phyloP scores from a whole-genome alignment of 169 alveolate species.

The Theileria orientalis region DNA sequence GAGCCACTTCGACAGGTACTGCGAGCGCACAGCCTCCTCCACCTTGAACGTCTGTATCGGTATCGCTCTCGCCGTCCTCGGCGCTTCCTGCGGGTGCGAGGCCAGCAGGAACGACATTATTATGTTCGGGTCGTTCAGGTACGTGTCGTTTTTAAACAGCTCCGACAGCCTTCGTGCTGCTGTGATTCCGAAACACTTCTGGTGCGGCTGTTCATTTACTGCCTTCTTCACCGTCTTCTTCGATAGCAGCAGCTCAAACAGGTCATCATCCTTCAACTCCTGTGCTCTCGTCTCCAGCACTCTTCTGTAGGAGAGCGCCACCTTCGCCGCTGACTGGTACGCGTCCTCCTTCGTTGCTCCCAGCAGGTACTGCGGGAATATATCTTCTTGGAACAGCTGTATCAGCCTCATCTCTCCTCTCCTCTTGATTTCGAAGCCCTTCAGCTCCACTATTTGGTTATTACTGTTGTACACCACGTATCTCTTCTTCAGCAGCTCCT shows the following conservation, averaged over 20 bases:
- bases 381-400: slow-evolving; percentile 94
- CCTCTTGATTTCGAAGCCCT: slow-evolving; percentile 97
- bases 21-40: slow-evolving; percentile 75
- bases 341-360: slow-evolving; percentile 93
- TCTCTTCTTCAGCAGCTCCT: slow-evolving; percentile 92
- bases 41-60: slow-evolving; percentile 91
- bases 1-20: slow-evolving; percentile 78
- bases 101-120: slow-evolving; percentile 89
- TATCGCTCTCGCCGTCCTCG: slow-evolving; percentile 94
- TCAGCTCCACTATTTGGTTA: slow-evolving; percentile 91
- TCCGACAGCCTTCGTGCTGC: slow-evolving; percentile 93
- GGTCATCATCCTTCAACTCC: slow-evolving; percentile 87
- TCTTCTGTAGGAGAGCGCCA: slow-evolving; percentile 90
- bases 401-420: slow-evolving; percentile 98
- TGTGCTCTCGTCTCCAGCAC: slow-evolving; percentile 88
- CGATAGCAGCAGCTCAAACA: slow-evolving; percentile 90
- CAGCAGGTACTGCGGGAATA: slow-evolving; percentile 90
- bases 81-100: slow-evolving; percentile 89
- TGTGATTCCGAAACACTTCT: slow-evolving; percentile 92
- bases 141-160: slow-evolving; percentile 83
- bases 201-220: slow-evolving; percentile 88
- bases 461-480: slow-evolving; percentile 92
- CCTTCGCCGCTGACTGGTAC: slow-evolving; percentile 90
- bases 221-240: slow-evolving; percentile 87
- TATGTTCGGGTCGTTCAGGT: slow-evolving; percentile 76